phyloP scores from a whole-genome alignment of 306 rosid genomes.

The Prunus campanulata region DNA sequence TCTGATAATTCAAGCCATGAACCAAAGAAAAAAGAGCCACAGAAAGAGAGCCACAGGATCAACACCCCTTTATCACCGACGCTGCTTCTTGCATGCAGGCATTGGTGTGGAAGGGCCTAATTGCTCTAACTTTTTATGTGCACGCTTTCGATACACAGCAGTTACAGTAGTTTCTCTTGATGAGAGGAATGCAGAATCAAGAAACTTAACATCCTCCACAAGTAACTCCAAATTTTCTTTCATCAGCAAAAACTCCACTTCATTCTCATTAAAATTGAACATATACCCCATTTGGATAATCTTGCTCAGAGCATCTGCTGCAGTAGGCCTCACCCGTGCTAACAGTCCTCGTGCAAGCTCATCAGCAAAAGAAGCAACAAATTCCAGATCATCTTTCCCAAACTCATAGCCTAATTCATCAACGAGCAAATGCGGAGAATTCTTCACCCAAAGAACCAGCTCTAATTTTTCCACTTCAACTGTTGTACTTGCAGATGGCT shows the following conservation, averaged over 20 bases:
- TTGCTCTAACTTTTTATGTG: background rate
- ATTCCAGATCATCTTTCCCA: constrained; percentile 1
- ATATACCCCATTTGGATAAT: constrained; percentile 4
- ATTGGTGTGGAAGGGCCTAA: constrained; percentile 16
- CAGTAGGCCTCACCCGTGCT: background rate
- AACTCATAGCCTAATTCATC: background rate
- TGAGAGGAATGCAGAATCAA: background rate
- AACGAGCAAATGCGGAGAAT: constrained; percentile 1
- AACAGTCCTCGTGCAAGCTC: constrained; percentile 11
- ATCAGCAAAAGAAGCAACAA: constrained; percentile 21
- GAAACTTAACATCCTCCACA: constrained; percentile 8
- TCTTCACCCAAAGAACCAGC: constrained; percentile 24
- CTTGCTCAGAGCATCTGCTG: constrained; percentile 7
- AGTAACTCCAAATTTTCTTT: constrained; percentile 11
- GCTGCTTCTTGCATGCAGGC: constrained; percentile 4
- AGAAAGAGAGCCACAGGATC: background rate
- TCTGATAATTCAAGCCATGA: background rate
- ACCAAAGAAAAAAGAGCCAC: background rate
- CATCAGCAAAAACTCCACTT: constrained; percentile 20
- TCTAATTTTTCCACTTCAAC: constrained; percentile 10
- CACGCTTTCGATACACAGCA: background rate
- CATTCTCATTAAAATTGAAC: background rate
- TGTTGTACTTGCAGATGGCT: background rate
- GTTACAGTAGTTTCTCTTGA: background rate
- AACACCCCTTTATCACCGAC: background rate